Percentiles rank a stretch among this genome's conserved stretches.
Conservation (phyloP, 2,329 filamentous ascomycete genomes). For the Knoxdaviesia capensis region DNA sequence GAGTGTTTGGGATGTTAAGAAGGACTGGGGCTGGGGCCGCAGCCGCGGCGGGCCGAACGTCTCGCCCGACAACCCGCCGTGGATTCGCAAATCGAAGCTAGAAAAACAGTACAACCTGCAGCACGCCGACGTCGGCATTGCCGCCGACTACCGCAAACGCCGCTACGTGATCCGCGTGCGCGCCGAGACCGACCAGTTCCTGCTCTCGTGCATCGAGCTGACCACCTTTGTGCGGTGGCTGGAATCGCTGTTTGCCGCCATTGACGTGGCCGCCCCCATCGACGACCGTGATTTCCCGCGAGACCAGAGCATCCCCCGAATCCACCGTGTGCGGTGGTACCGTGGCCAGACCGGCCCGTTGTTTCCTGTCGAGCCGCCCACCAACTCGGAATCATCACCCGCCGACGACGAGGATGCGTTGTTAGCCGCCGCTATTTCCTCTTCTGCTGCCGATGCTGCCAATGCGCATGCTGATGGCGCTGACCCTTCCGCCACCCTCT, state of each 20-base stretch:
- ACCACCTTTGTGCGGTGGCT: slow-evolving; percentile 49
- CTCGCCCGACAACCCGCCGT: slow-evolving; percentile 28
- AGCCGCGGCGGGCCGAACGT: slow-evolving; percentile 26
- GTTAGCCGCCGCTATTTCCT: too few species aligned
- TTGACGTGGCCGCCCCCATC: slow-evolving; percentile 48
- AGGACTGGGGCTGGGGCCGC: slow-evolving; percentile 29
- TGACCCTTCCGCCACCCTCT: too few species aligned
- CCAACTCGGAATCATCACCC: slow-evolving; percentile 2
- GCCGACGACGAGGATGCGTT: not conserved
- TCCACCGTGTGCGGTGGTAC: slow-evolving; percentile 30
- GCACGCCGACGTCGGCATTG: slow-evolving; percentile 56
- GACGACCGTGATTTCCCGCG: slow-evolving; percentile 48
- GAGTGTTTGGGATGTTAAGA: slow-evolving; percentile 42
- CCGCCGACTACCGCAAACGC: slow-evolving; percentile 42
- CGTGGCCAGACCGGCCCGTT: slow-evolving; percentile 15
- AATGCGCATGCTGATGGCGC: too few species aligned
- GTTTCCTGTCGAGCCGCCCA: slow-evolving; percentile 10
- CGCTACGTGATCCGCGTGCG: slow-evolving; percentile 52
- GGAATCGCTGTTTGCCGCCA: slow-evolving; percentile 48
- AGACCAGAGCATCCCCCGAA: slow-evolving; percentile 40
- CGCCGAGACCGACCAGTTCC: slow-evolving; percentile 53
- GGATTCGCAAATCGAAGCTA: slow-evolving; percentile 30
- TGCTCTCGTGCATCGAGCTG: slow-evolving; percentile 45
- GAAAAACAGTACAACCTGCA: slow-evolving; percentile 51
- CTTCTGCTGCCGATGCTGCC: too few species aligned